phyloP scores from a whole-genome alignment of 2,329 filamentous ascomycete species.

The Coniochaeta sp. region DNA sequence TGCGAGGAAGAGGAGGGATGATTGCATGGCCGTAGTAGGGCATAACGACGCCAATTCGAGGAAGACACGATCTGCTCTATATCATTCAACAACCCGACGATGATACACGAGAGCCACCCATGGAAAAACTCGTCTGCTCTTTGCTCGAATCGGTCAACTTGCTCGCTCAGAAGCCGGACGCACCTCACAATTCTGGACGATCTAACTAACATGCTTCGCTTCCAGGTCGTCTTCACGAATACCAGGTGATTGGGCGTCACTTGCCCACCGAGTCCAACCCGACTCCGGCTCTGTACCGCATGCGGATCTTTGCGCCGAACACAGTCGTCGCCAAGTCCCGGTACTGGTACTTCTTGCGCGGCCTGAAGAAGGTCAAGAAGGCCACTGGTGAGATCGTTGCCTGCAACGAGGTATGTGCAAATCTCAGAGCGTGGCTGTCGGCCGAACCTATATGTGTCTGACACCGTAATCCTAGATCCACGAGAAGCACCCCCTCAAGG shows the following conservation, averaged over 20 bases:
- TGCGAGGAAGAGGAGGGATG: background rate
- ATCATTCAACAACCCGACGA: background rate
- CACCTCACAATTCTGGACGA: background rate
- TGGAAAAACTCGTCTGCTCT: background rate
- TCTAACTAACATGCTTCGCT: slow-evolving; percentile 21
- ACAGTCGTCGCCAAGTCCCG: slow-evolving; percentile 97
- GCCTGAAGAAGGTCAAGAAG: slow-evolving; percentile 99
- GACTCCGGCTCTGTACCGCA: slow-evolving; percentile 97
- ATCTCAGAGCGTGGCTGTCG: background rate
- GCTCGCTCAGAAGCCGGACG: background rate
- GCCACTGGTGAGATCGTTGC: slow-evolving; percentile 98
- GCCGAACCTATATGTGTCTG: background rate
- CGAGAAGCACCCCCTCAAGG: slow-evolving; percentile 98
- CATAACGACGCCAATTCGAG: background rate
- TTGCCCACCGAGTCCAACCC: slow-evolving; percentile 96
- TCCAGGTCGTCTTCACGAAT: slow-evolving; percentile 98
- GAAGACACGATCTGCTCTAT: background rate
- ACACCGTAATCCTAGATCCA: slow-evolving; percentile 57
- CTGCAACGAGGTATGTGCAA: slow-evolving; percentile 77
- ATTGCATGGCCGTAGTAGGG: background rate
- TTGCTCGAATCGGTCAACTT: background rate
- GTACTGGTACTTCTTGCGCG: slow-evolving; percentile 99
- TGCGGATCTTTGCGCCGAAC: slow-evolving; percentile 99
- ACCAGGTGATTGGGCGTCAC: slow-evolving; percentile 99
- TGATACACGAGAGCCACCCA: background rate